phyloP scores from a whole-genome alignment of 108 stramenopile genomes.

The Aurantiochytrium sp. region DNA sequence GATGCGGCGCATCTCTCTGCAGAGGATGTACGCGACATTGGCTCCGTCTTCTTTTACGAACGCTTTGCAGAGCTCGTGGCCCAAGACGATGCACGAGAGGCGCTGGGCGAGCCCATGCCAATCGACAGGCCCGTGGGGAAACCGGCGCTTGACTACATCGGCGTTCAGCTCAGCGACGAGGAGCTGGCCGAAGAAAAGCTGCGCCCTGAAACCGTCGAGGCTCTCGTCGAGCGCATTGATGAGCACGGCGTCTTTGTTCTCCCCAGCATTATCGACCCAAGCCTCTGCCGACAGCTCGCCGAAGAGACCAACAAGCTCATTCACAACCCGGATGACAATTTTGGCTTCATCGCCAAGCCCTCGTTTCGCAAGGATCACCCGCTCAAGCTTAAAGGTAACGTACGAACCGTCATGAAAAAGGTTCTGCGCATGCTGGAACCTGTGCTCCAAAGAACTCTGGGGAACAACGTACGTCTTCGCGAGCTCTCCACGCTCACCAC shows the following conservation, averaged over 20 bases:
- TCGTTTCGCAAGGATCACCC: neutral
- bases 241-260: neutral
- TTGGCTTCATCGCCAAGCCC: neutral
- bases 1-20: neutral
- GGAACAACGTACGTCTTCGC: neutral
- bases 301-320: neutral
- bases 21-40: neutral
- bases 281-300: neutral
- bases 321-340: neutral
- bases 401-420: neutral
- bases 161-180: neutral
- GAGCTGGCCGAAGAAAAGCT: neutral
- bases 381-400: neutral
- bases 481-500: slow-evolving; percentile 6
- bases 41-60: neutral
- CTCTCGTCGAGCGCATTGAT: neutral
- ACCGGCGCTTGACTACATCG: neutral
- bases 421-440: neutral
- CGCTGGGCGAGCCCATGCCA: neutral
- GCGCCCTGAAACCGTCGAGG: neutral
- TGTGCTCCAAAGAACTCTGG: neutral
- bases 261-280: neutral
- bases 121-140: neutral
- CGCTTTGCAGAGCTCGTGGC: neutral
- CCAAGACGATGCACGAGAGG: neutral